Evolutionary conservation across 768 basidiomycete genomes (phyloP), one percentile per base, ranked within the genome.

Genomic region (Termitomyces eurrhizus): DNA sequence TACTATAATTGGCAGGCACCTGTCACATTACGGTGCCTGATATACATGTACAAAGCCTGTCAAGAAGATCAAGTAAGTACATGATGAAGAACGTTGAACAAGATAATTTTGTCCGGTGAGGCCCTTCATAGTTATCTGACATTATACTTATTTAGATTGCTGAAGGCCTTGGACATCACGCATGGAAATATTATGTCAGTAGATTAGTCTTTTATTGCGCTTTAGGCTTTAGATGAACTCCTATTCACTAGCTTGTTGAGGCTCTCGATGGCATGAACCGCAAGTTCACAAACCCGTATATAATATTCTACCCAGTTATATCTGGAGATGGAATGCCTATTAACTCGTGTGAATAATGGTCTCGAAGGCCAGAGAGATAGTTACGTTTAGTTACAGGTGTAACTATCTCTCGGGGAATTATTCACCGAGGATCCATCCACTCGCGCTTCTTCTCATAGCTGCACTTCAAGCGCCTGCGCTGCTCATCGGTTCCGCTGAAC

Each of bases 191-290:
- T 70, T 83, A 88, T 75, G 90, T 90, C 63, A 66, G 32, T 12
- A 32, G 35, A 57, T 12, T 32, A 24, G 56, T 57, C 56, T 37
- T 6, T 21, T 37, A 39, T 12, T 39, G 46, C 48, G 21, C 21
- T 21, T 21, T 21, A 21, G 21, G 11, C 16, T 49, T 21, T 18
- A 8, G 21, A 35, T 45, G 18, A 26, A 37, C 32, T 32, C 57
- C 37, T n/a, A 49, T 52, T 18, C 45, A 7, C 14, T 60, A 92
- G 90, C 77, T 87, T 56, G 80, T 91, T 50, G 88, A 91, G 64
- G 82, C 86, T 24, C 81, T 92, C 26, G 89, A 92, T 61, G 85
- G 87, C 66, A 92, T 93, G 90, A 87, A 83, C 67, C 83, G 83
- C 60, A 90, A 86, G 53, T 92, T 93, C 69, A 77, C 84, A 29